Conservation (phyloP, 73 alveolate genomes). For the Strombidium stylifer region DNA sequence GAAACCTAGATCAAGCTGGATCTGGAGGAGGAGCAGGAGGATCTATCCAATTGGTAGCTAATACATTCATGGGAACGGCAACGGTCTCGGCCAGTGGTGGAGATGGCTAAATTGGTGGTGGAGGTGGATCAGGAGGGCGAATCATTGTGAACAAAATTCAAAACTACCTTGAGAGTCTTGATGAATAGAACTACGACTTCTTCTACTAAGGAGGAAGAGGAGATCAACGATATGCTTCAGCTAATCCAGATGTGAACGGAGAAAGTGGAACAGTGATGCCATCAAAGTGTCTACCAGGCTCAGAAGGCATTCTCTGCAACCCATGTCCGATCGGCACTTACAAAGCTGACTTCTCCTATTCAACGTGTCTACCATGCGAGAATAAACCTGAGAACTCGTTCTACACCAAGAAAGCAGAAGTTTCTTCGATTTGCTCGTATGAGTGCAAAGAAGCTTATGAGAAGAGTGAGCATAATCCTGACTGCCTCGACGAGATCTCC, state of each 20-base stretch:
- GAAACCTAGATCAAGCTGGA: neutral
- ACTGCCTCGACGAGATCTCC: constrained; percentile 26
- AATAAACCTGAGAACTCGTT: constrained; percentile 38
- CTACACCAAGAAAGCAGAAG: constrained; percentile 5
- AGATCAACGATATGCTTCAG: no score
- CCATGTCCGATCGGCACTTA: constrained; percentile 60
- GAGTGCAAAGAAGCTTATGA: constrained; percentile 37
- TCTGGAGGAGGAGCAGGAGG: constrained; percentile 16
- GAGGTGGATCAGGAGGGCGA: constrained; percentile 35
- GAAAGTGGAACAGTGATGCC: no score
- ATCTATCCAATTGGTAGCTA: neutral
- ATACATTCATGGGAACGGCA: neutral
- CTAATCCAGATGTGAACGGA: no score
- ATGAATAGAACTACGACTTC: no score
- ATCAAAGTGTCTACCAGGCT: constrained; percentile 30
- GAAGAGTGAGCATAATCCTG: constrained; percentile 20
- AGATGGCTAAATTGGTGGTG: neutral
- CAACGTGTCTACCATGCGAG: constrained; percentile 24
- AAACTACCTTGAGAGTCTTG: no score
- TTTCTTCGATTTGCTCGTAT: constrained; percentile 43
- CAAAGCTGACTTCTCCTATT: constrained; percentile 38
- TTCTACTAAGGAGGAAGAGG: no score
- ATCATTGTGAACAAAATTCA: no score
- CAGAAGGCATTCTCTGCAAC: constrained; percentile 33
- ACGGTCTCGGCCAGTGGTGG: neutral